phyloP scores from a whole-genome alignment of 257 asterid species.

The Coffea eugenioides region DNA sequence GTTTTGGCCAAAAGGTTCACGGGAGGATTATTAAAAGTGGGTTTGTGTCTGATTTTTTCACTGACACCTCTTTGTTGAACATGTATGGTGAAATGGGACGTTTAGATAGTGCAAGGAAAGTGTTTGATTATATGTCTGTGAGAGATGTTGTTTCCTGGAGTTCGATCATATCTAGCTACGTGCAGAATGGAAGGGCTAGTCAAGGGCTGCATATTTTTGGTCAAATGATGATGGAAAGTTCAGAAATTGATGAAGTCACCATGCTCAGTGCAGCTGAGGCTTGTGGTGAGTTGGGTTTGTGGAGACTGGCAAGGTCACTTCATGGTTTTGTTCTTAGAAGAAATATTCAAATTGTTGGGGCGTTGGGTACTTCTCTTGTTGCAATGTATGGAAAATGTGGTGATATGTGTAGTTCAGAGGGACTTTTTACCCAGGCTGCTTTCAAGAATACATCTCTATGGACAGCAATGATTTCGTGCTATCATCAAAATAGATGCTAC shows the following conservation, averaged over 20 bases:
- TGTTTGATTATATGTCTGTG: conserved; percentile 63
- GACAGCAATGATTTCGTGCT: conserved; percentile 79
- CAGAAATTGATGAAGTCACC: conserved; percentile 66
- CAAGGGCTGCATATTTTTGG: conserved; percentile 56
- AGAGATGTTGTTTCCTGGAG: conserved; percentile 81
- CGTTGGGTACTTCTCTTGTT: conserved; percentile 64
- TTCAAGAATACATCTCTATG: conserved; percentile 47
- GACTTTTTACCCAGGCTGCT: conserved; percentile 35
- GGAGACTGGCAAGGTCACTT: conserved; percentile 51
- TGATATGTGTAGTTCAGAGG: conserved; percentile 55
- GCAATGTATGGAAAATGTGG: conserved; percentile 86
- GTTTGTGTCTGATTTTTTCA: conserved; percentile 56
- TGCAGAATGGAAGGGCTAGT: conserved; percentile 38
- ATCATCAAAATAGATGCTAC: conserved; percentile 62
- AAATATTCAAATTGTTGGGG: conserved; percentile 38
- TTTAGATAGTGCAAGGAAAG: conserved; percentile 43
- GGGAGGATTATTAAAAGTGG: conserved; percentile 65
- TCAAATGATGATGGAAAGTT: conserved; percentile 49
- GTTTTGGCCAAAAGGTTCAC: conserved; percentile 57
- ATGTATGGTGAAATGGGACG: conserved; percentile 78
- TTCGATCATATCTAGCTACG: conserved; percentile 54
- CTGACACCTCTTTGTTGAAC: conserved; percentile 65
- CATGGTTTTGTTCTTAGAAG: conserved; percentile 61
- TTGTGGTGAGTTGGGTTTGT: conserved; percentile 65
- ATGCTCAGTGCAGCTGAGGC: conserved; percentile 75